Evolutionary conservation across 805 yeast species (phyloP), one percentile per base, ranked within the genome.

Genomic region (Wickerhamomyces bovis): DNA sequence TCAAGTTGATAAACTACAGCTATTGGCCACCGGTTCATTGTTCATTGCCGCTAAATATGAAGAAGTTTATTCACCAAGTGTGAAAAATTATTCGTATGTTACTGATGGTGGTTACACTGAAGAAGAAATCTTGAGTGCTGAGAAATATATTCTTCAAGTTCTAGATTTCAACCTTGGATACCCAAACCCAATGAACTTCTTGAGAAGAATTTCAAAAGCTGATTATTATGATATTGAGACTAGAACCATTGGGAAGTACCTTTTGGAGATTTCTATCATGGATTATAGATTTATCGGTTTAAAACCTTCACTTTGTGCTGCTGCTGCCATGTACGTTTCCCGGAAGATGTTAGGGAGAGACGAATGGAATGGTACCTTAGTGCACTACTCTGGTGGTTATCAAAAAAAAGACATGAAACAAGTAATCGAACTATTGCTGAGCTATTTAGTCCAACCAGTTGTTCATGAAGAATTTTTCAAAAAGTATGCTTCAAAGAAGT

Each of bases 31-130:
- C 1, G 87, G 96, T 1, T 76, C 90, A 12, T 68, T 90, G 47
- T 87, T 89, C 65, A 84, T 89, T 50, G 96, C 97, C 38, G 95
- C 97, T 15, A 89, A 89, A 66, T 87, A 85, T 64, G 97, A 90
- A 68, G 97, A 90, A 68, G 95, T 90, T 23, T 85, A 82, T 61
- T 75, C 89, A 11, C 97, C 97, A 11, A 82, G 90, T 31, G 83
- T 90, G 26, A 78, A 83, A 49, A 86, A 87, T 64, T 90, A 87
- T 62, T 86, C 96, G 3, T 85, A 85, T 62, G 87, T 87, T 48
- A 87, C 96, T 22, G 96, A 87, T 64, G 92, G 92, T 41, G 86
- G 89, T 3, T 86, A 81, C 59, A 76, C 84, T 15, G 89, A 83
- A 62, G 85, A 82, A 44, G 94, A 85, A 57, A 86, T 90, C 44